Base-by-base conservation (phyloP, 2,329 filamentous ascomycete species). In the Fusarium tricinctum region DNA sequence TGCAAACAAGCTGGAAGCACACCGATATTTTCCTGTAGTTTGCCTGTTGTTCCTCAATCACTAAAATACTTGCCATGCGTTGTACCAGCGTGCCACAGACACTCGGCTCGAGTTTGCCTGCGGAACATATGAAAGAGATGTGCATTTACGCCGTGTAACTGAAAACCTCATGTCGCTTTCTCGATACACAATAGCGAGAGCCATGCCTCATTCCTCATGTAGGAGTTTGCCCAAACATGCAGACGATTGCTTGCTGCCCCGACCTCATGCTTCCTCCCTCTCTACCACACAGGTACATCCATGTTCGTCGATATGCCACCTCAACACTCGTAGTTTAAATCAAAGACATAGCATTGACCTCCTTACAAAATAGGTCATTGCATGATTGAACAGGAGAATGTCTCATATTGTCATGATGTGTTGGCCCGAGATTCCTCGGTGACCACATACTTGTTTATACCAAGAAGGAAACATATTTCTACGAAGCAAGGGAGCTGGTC, bases 91-190 rank as follows among this genome's bases (percentile, higher is more conserved):
- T 71, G 38, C 20, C 50, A 70, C 68, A 35, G 39, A 40, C 55
- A 23, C 51, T 65, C 69, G 72, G 60, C 69, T 71, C 49, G 42
- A 59, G 30, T 49, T 43, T 30, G 52, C 20, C 23, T 51, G 58
- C 53, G 35, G 32, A 51, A 59, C 45, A 58, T 43, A 35, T 13
- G 23, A 42, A 46, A 46, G 35, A 44, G 23, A 59, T 35, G 28
- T 28, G 30, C 46, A 28, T 40, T 26, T 32, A 33, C 23, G 30
- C 20, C 13, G 42, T 65, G 46, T 22, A 32, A 59, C 32, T 17
- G 6, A 23, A 23, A 20, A 38, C 32, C 15, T 15, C 50, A 57
- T 60, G 45, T 43, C 32, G 19, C 48, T 47, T 13, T 42, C 42
- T 49, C 14, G 45, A 50, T 30, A 28, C 58, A 52, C 50, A 56